phyloP scores from a whole-genome alignment of 164 flowering plant species.

The Sedum album region DNA sequence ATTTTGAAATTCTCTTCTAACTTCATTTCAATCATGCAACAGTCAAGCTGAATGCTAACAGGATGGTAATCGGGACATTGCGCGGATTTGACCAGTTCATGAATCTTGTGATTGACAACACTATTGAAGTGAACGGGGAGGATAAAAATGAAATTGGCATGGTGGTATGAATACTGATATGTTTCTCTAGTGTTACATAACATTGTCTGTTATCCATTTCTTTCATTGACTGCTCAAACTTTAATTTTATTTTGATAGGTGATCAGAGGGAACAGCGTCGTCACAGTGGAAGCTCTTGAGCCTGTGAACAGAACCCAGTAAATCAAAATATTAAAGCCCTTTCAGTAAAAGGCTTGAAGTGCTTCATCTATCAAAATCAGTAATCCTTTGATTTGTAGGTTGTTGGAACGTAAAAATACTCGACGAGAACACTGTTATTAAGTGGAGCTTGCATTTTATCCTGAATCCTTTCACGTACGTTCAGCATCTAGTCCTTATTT shows the following conservation, averaged over 20 bases:
- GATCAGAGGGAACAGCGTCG: slow-evolving; percentile 62
- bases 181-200: background rate
- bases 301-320: slow-evolving; percentile 36
- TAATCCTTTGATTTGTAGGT: background rate
- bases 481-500: background rate
- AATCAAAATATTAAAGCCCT: background rate
- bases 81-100: slow-evolving; percentile 78
- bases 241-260: slow-evolving; percentile 28
- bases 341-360: background rate
- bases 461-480: background rate
- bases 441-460: background rate
- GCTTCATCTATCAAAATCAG: background rate
- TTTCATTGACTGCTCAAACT: background rate
- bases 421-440: background rate
- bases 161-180: slow-evolving; percentile 46
- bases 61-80: slow-evolving; percentile 63
- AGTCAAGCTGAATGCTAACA: slow-evolving; percentile 71
- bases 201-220: background rate
- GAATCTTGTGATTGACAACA: slow-evolving; percentile 72
- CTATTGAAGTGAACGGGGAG: slow-evolving; percentile 54
- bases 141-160: slow-evolving; percentile 68
- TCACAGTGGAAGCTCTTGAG: slow-evolving; percentile 68
- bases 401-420: slow-evolving; percentile 1
- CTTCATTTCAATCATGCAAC: slow-evolving; percentile 17
- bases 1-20: too few relatives aligned